Conservation (phyloP, 169 alveolate genomes). For the Plasmodium vinckei region DNA sequence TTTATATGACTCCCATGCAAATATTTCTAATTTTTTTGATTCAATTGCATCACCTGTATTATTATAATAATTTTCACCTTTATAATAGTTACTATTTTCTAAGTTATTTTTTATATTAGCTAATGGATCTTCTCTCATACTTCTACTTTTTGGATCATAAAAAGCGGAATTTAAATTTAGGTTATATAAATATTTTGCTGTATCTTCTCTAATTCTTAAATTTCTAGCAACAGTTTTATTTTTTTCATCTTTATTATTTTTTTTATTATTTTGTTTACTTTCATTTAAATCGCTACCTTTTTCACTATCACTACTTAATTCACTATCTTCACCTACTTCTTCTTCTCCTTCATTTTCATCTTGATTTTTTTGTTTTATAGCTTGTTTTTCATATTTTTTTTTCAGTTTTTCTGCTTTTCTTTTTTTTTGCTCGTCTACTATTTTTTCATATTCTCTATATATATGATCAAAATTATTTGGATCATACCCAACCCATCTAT, state of each 20-base stretch:
- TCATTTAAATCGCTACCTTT: neutral
- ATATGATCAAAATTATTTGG: conserved; percentile 91
- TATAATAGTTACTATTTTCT: conserved; percentile 83
- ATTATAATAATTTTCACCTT: conserved; percentile 92
- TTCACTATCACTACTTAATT: conserved; percentile 15
- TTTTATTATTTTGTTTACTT: conserved; percentile 49
- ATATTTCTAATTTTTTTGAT: conserved; percentile 86
- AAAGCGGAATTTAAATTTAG: conserved; percentile 95
- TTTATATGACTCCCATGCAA: conserved; percentile 92
- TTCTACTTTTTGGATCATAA: conserved; percentile 97
- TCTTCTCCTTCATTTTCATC: conserved; percentile 1
- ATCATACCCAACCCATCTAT: conserved; percentile 97
- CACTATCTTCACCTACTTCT: conserved; percentile 11
- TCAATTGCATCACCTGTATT: conserved; percentile 86
- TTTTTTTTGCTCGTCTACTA: conserved; percentile 90
- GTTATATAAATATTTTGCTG: conserved; percentile 96
- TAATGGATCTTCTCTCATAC: conserved; percentile 95
- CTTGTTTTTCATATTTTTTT: conserved; percentile 43
- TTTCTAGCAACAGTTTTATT: conserved; percentile 90
- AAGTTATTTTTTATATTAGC: conserved; percentile 70
- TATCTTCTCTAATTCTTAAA: conserved; percentile 97
- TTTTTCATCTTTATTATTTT: conserved; percentile 86
- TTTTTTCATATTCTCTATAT: conserved; percentile 90
- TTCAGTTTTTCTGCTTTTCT: conserved; percentile 85
- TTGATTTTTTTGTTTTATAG: conserved; percentile 21